These are phyloP conservation scores for Russula griseocarnosa DNA, from an alignment of 768 basidiomycete species.

Conservation along the genomic window DNA sequence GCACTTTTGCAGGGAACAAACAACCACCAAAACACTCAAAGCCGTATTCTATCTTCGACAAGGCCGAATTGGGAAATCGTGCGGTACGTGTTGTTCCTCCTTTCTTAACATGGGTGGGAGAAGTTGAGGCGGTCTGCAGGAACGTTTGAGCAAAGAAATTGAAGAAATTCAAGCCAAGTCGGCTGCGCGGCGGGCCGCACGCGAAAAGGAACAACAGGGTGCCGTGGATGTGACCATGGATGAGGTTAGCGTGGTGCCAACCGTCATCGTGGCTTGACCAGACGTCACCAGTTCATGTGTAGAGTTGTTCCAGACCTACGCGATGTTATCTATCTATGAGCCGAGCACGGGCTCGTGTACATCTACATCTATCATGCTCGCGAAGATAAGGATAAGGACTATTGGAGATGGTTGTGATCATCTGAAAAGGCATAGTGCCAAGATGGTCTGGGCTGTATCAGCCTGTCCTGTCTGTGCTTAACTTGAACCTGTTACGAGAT, in stretches of 20 bases:
- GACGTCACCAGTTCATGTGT: neutral
- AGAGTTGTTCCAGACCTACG: neutral
- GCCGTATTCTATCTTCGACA: slow-evolving; percentile 60
- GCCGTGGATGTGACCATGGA: slow-evolving; percentile 18
- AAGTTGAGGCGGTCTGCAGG: slow-evolving; percentile 36
- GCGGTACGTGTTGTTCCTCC: slow-evolving; percentile 29
- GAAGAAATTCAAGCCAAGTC: slow-evolving; percentile 50
- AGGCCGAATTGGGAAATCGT: slow-evolving; percentile 55
- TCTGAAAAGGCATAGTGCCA: neutral
- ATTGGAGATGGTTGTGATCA: too few relatives aligned
- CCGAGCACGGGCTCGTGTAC: slow-evolving; percentile 3
- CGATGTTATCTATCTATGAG: neutral
- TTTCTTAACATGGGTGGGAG: neutral
- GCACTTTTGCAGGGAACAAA: slow-evolving; percentile 42
- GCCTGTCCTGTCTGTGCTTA: neutral
- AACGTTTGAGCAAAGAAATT: slow-evolving; percentile 56
- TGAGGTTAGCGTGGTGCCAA: neutral
- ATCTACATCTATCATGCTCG: slow-evolving; percentile 1
- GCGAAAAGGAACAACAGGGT: slow-evolving; percentile 18
- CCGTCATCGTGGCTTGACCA: slow-evolving; percentile 13
- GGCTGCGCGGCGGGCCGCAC: slow-evolving; percentile 38
- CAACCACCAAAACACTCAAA: slow-evolving; percentile 38
- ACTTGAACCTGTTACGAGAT: neutral
- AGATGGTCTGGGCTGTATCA: neutral
- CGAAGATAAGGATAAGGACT: neutral